Conservation (phyloP, 2,329 filamentous ascomycete genomes). For the Thermothelomyces thermophilus region DNA sequence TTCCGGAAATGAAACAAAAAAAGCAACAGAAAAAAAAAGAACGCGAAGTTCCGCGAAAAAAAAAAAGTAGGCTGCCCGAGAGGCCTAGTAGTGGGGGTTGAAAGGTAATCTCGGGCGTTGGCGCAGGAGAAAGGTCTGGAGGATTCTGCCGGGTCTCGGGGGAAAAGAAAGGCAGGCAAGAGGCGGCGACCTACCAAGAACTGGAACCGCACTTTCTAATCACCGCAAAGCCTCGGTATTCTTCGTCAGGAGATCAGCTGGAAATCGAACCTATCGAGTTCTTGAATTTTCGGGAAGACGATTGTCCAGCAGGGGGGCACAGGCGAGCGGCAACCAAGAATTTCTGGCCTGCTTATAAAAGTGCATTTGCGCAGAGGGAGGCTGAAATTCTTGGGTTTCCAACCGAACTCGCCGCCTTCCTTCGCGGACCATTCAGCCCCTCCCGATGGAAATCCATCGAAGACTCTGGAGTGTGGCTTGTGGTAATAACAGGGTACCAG, state of each 20-base stretch:
- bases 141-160: conserved; percentile 8
- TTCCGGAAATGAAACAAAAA: not conserved
- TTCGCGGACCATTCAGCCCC: conserved; percentile 24
- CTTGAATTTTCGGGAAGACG: not conserved
- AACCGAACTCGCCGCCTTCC: conserved; percentile 24
- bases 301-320: conserved; percentile 13
- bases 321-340: conserved; percentile 2
- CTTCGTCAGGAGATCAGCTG: not conserved
- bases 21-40: too few species aligned
- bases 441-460: conserved; percentile 28
- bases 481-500: conserved; percentile 17
- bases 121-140: conserved; percentile 8
- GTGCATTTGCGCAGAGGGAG: conserved; percentile 17
- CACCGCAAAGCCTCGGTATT: not conserved
- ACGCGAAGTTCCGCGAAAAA: not conserved
- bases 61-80: not conserved
- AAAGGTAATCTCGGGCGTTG: not conserved
- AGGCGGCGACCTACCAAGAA: not conserved
- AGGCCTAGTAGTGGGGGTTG: not conserved
- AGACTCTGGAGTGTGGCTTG: conserved; percentile 27
- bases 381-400: conserved; percentile 25
- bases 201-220: not conserved
- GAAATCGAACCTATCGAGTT: not conserved
- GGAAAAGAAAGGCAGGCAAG: not conserved
- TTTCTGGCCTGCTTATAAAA: conserved; percentile 21